A percentile compares a stretch with the other conserved stretches of the same genome.
These are phyloP conservation scores for Citrus sinensis DNA, from an alignment of 345 rosid species.

Conservation along the genomic window DVS_A1.0 CM039161.1:24297501-24298000, in stretches of 20 bases:
- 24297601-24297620: constrained; percentile 78
- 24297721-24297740: constrained; percentile 80
- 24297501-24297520: too few relatives aligned
- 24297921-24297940: background rate
- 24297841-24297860: background rate
- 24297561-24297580: constrained; percentile 82
- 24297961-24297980: background rate
- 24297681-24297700: background rate
- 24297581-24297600: constrained; percentile 88
- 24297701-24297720: constrained; percentile 16
- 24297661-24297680: background rate
- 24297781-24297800: constrained; percentile 98
- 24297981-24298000: background rate
- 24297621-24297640: constrained; percentile 65
- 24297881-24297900: background rate
- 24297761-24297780: constrained; percentile 99
- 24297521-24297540: constrained; percentile 62
- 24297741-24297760: constrained; percentile 98
- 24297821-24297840: constrained; percentile 14
- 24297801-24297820: constrained; percentile 80
- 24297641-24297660: constrained; percentile 4
- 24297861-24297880: background rate
- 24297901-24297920: background rate
- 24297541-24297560: constrained; percentile 70
- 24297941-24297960: background rate